Base-by-base conservation (phyloP, 2,329 filamentous ascomycete species). In the Cladosporium colombiae region DNA sequence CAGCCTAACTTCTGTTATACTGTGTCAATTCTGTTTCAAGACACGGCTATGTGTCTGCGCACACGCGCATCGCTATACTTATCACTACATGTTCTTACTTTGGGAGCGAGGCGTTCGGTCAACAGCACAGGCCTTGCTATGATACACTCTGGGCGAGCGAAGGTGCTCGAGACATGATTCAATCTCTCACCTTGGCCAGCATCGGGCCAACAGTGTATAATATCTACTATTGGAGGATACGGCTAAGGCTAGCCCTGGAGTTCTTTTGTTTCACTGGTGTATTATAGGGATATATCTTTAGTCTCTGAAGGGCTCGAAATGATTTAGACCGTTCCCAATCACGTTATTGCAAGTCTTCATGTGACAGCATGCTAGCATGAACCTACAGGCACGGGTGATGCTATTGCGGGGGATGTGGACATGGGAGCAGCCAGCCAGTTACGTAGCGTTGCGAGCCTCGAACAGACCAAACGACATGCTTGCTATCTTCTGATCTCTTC, bases 101-200 rank as follows among this genome's bases (percentile, higher is more conserved):
- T 25, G 35, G 16, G 37, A 59, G 56, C 56, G 56, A 44, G 56
- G 56, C 56, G 21, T 59, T 59, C 27, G 56, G 56, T 44, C 56
- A 44, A 59, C 56, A 59, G 56, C 21, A 59, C 56, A 46, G 33
- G 56, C 37, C 27, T 55, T 31, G 52, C 52, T 33, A 33, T 31
- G 52, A 55, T 55, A 33, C 52, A 33, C 29, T 55, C 25, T 55
- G 52, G 27, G 25, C 25, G 52, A 29, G 27, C 27, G 31, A 53
- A 55, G 52, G 52, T 33, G 18, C n/a, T 55, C 27, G 52, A 55
- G 52, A 21, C 29, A 57, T 18, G 21, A 27, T 40, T 37, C 7
- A 6, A 37, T 35, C 55, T 57, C 33, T 33, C 33, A 40, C 55
- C 55, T 57, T 57, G 31, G 31, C 33, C 31, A n/a, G 31, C 23